Base-by-base conservation (phyloP, 2,329 filamentous ascomycete species). In the Tolypocladium tropicale region DNA sequence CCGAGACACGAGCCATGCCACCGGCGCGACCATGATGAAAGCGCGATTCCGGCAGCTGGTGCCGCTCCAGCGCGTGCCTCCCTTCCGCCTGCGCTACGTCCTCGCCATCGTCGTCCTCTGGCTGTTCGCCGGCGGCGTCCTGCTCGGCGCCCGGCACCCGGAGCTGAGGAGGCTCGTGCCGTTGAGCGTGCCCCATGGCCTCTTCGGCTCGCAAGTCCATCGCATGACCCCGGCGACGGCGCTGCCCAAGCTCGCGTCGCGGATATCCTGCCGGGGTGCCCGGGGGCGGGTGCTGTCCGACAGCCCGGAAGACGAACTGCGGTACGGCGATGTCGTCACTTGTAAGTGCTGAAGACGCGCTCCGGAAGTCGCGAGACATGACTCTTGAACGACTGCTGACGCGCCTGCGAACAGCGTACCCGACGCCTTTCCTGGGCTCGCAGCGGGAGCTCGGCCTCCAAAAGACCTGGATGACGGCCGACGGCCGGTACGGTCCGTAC, bases 221-320 rank as follows among this genome's bases (percentile, higher is more conserved):
- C 52, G 36, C 25, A 30, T 53, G 52, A 14, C 23, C 21, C 2
- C 21, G 11, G 10, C 43, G 12, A 21, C 23, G 33, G 32, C 53
- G 16, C 14, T 21, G 43, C 43, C 30, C 6, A 33, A 49, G n/a
- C 48, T 54, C 21, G 21, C 36, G 2, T 30, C 18, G 21, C 43
- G 52, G 6, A 32, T 54, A 2, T 6, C 55, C 16, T 57, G 55
- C 34, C 37, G n/a, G 4, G 55, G 0, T 80, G 81, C 21, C 80
- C 79, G 1, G 78, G 85, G 43, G 2, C 49, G 25, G 1, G 30
- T 53, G 16, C 52, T 59, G 25, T 50, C 55, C 6, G 50, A 59
- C 21, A 57, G 55, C 37, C 53, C 55, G 21, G 57, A 59, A 16
- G 55, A 57, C 28, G 55, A 51, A 2, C 30, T 57, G 43, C 53